Conservation (phyloP, 257 asterid species). For the Galeopsis tetrahit region DNA sequence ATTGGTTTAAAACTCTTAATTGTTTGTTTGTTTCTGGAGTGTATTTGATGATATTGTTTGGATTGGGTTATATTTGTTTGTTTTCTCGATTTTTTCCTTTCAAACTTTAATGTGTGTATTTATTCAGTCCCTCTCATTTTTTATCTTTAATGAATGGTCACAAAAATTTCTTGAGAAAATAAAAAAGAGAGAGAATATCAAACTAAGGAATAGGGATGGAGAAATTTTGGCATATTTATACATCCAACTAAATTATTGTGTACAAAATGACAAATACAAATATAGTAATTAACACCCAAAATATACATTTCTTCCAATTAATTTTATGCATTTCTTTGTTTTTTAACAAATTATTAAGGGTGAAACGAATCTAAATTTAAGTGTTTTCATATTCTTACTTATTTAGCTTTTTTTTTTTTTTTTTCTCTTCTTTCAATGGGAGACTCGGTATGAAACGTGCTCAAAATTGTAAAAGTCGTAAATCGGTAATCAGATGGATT, state of each 20-base stretch:
- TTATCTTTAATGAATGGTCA: constrained; percentile 39
- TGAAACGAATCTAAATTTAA: background rate
- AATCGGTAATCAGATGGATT: too few species aligned
- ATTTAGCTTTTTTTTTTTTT: too few species aligned
- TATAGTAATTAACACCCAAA: background rate
- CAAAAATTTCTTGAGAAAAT: background rate
- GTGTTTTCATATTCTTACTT: background rate
- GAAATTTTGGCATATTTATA: constrained; percentile 26
- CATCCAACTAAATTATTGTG: background rate
- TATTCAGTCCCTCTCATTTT: constrained; percentile 32
- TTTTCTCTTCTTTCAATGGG: too few species aligned
- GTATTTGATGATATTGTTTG: background rate
- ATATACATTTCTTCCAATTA: background rate
- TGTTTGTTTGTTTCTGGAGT: constrained; percentile 31
- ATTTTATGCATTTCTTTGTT: background rate
- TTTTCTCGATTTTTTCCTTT: background rate
- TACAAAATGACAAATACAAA: background rate
- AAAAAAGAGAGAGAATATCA: background rate
- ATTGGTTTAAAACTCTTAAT: background rate
- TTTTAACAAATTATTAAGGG: background rate
- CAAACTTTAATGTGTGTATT: constrained; percentile 18
- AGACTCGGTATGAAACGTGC: too few species aligned
- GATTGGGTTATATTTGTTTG: constrained; percentile 25
- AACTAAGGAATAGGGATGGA: background rate
- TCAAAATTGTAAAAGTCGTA: too few species aligned